These are phyloP conservation scores for Parascedosporium putredinis DNA, from an alignment of 2,329 filamentous ascomycete species.

Conservation along the genomic window DNA sequence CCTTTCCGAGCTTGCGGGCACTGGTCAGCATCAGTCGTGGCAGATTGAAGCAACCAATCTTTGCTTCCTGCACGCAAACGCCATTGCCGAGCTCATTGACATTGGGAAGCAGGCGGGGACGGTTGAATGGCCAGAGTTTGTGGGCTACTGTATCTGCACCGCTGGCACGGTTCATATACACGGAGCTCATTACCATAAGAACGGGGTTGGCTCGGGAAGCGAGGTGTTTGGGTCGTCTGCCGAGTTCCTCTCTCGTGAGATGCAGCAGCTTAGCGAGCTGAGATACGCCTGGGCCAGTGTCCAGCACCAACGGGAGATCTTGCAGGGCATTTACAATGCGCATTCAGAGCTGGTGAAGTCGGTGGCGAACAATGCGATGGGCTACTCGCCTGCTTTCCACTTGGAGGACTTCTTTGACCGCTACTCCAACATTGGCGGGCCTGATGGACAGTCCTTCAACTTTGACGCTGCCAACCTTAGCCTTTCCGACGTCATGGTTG, in stretches of 20 bases:
- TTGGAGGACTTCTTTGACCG: conserved; percentile 82
- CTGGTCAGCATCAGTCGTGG: conserved; percentile 81
- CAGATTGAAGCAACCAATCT: conserved; percentile 85
- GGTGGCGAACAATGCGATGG: conserved; percentile 52
- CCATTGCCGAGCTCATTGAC: conserved; percentile 73
- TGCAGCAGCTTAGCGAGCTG: conserved; percentile 69
- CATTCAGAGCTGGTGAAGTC: conserved; percentile 72
- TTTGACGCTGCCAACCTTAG: conserved; percentile 69
- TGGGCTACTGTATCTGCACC: conserved; percentile 78
- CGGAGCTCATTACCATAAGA: conserved; percentile 64
- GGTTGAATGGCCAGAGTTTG: conserved; percentile 77
- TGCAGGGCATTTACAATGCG: conserved; percentile 68
- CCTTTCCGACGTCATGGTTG: conserved; percentile 55
- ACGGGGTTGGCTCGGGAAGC: conserved; percentile 34
- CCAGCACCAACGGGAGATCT: conserved; percentile 68
- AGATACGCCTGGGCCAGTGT: conserved; percentile 67
- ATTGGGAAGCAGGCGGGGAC: conserved; percentile 63
- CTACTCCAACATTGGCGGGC: conserved; percentile 49
- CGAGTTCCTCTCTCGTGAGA: conserved; percentile 66
- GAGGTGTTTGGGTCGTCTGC: conserved; percentile 52
- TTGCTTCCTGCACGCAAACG: conserved; percentile 78
- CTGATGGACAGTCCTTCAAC: conserved; percentile 46
- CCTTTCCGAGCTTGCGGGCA: conserved; percentile 66
- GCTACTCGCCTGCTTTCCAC: conserved; percentile 71
- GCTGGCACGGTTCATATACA: conserved; percentile 84